A percentile compares a stretch with the other conserved stretches of the same genome.
phyloP scores from a whole-genome alignment of 345 rosid species.

The Draba incana region DNA sequence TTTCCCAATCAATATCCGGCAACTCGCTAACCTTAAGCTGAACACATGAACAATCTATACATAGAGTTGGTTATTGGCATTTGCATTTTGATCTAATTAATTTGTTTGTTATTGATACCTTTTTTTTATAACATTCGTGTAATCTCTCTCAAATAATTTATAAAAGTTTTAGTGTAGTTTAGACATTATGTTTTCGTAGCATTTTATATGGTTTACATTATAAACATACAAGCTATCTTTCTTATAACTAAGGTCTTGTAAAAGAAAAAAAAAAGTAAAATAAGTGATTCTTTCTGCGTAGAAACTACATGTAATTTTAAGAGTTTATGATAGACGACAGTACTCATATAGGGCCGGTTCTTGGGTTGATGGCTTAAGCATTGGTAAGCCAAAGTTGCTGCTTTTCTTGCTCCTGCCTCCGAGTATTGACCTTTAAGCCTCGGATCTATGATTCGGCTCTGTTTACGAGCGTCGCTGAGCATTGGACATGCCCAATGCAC shows the following conservation, averaged over 20 bases:
- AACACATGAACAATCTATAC: slow-evolving; percentile 12
- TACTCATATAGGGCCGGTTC: slow-evolving; percentile 70
- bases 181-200: not conserved
- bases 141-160: not conserved
- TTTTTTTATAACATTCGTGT: not conserved
- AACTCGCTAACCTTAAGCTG: slow-evolving; percentile 36
- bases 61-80: slow-evolving; percentile 4
- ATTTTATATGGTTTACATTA: not conserved
- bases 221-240: no score
- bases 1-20: slow-evolving; percentile 47
- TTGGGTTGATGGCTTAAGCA: slow-evolving; percentile 83
- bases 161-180: not conserved
- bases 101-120: slow-evolving; percentile 7
- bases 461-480: slow-evolving; percentile 65
- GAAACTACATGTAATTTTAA: no score
- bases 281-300: no score
- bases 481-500: slow-evolving; percentile 74
- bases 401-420: slow-evolving; percentile 73
- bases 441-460: slow-evolving; percentile 76
- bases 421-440: slow-evolving; percentile 91
- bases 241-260: no score
- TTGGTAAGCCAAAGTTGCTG: slow-evolving; percentile 75
- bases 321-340: slow-evolving; percentile 59
- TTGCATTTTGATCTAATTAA: slow-evolving; percentile 18
- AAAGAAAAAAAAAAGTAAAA: no score